These are phyloP conservation scores for Rhizoclosmatium sp. DNA, from an alignment of 192 early-diverging fungal species.

Conservation along the genomic window DNA sequence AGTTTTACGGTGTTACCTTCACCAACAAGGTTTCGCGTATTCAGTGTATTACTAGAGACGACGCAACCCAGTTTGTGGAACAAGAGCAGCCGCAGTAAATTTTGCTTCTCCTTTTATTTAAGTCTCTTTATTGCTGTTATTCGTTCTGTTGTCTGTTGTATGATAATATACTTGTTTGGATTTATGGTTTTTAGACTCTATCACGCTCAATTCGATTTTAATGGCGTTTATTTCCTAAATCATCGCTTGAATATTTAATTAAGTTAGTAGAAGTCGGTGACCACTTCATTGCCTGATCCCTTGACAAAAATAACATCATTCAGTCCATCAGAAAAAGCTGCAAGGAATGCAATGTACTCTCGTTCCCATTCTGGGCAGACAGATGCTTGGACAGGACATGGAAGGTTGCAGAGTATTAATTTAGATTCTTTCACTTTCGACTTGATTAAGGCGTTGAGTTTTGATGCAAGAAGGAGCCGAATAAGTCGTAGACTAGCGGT, in stretches of 20 bases:
- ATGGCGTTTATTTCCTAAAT: neutral
- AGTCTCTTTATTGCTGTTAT: neutral
- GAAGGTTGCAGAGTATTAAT: conserved; percentile 37
- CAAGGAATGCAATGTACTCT: conserved; percentile 37
- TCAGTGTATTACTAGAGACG: conserved; percentile 56
- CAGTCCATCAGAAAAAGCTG: conserved; percentile 21
- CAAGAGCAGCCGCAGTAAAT: conserved; percentile 40
- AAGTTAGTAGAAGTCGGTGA: conserved; percentile 30
- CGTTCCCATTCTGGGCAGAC: conserved; percentile 4
- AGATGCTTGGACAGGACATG: conserved; percentile 12
- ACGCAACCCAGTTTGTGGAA: conserved; percentile 59
- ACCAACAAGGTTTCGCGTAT: conserved; percentile 93
- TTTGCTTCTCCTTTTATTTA: conserved; percentile 13
- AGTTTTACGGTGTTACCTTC: conserved; percentile 98
- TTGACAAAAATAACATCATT: conserved; percentile 32
- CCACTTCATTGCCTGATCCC: conserved; percentile 39
- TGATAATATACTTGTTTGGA: no score
- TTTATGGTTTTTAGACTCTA: no score
- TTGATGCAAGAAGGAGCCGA: conserved; percentile 10
- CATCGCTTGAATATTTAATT: neutral
- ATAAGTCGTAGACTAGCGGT: neutral
- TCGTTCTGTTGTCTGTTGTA: no score
- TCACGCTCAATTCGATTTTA: neutral
- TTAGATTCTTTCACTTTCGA: conserved; percentile 6
- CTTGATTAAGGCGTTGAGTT: conserved; percentile 30